Evolutionary conservation across 495 filamentous ascomycete genomes (phyloP), one percentile per base, ranked within the genome.

Genomic region (Beverwykella pulmonaria): DNA sequence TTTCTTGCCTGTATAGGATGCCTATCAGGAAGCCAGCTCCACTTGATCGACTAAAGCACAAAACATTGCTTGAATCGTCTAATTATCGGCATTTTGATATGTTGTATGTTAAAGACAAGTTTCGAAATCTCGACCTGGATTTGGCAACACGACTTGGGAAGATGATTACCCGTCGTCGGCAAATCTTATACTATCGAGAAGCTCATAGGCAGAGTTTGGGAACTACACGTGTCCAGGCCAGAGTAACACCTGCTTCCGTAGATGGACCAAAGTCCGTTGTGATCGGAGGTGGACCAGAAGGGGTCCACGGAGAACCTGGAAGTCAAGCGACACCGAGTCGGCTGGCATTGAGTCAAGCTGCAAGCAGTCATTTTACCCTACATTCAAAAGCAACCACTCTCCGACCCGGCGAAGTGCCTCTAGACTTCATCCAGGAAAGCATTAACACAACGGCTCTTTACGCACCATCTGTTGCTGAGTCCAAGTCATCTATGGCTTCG

Each of bases 1-100:
- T 62, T 23, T 34, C n/a, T 5, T 58, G 59, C 32, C 59, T 62
- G 20, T 62, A 26, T 12, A 27, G 26, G 14, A 6, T 62, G 6
- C 59, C 59, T 36, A 53, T 62, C 41, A 47, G 59, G n/a, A 20
- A 47, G 1, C 59, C 59, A 52, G 59, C 59, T n/a, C 46, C 59
- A 0, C 23, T 62, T 17, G 59, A 53, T 53, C 46, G 59, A 23
- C 30, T 54, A 3, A 62, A 32, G 32, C 3, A 53, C 5, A 53
- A 36, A 39, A 9, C 44, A 26, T n/a, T 47, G 5, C 25, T 20
- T 20, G 17, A 62, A 17, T 20, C 48, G 15, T 53, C 47, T 1
- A 54, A 34, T 29, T 62, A 62, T 15, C 59, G 54, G 25, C 41
- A 19, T 27, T 62, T 62, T 19, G 59, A 62, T 62, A 53, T 54